Base-by-base conservation (phyloP, 805 yeast species). In the Candida pseudofarinosa region DNA sequence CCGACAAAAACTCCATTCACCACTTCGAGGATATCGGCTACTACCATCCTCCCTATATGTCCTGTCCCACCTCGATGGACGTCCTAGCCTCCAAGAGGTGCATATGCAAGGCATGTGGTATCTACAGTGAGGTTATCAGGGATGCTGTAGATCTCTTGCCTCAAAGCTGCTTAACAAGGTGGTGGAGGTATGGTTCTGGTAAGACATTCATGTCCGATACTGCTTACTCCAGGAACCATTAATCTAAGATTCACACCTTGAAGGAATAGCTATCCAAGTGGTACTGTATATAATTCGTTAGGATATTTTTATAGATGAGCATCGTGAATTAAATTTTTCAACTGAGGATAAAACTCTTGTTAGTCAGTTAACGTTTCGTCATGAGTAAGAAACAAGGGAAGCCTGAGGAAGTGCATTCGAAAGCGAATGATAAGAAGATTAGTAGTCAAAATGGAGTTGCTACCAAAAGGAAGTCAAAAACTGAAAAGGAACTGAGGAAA, bases 141-240 rank as follows among this genome's bases (percentile, higher is more conserved):
- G 65, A 71, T 36, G 19, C 19, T 16, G 66, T 77, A 46, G 70
- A 71, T 41, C 60, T 71, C n/a, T 56, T 71, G 46, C 58, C 76
- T 3, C 78, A 74, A 48, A 83, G 90, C 52, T 85, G 95, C 62
- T 58, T 85, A 37, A 69, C 78, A 26, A 71, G 81, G 46, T 85
- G 90, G 90, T 85, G 95, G 95, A 79, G 79, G 52, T 69, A 68
- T 47, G 84, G 85, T 7, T 69, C 79, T 2, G 85, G 87, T 1
- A 81, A 80, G 52, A 58, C 54, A 2, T 81, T 82, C 51, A 46
- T 80, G 30, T 75, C 76, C 45, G 81, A 74, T 41, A 52, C 57
- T 15, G 62, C 55, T 15, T 52, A 52, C 42, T 51, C 35, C 16
- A 33, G 46, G 35, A 41, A 42, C 36, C 32, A 44, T 42, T 35